A percentile compares a stretch with the other conserved stretches of the same genome.
phyloP scores from a whole-genome alignment of 176 grass and related monocot genomes.

The Panicum miliaceum region DNA sequence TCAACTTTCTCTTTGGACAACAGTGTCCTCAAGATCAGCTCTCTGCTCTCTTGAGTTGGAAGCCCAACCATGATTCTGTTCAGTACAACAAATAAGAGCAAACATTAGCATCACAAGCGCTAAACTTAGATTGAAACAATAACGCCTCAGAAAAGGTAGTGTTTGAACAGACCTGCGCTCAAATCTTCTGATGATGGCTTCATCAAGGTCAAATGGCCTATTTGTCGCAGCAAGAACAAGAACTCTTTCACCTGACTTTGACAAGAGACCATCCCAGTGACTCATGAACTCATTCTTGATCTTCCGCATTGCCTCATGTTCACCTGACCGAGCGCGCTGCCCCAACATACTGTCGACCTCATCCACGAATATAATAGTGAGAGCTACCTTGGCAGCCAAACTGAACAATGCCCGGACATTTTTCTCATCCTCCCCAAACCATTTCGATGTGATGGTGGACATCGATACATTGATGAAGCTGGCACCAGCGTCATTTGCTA shows the following conservation, averaged over 20 bases:
- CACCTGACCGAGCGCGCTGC: slow-evolving; percentile 76
- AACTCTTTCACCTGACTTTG: slow-evolving; percentile 74
- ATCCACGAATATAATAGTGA: slow-evolving; percentile 95
- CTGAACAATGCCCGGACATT: slow-evolving; percentile 94
- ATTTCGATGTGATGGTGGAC: slow-evolving; percentile 97
- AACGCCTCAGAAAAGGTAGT: background rate
- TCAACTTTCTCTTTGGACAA: slow-evolving; percentile 82
- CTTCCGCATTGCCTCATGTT: slow-evolving; percentile 97
- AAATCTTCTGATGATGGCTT: slow-evolving; percentile 98
- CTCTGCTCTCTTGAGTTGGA: slow-evolving; percentile 82
- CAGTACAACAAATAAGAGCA: slow-evolving; percentile 31
- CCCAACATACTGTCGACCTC: slow-evolving; percentile 98
- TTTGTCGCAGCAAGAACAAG: slow-evolving; percentile 99
- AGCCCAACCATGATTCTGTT: slow-evolving; percentile 97
- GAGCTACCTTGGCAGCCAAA: slow-evolving; percentile 87
- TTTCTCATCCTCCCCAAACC: slow-evolving; percentile 98
- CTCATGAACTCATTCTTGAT: slow-evolving; percentile 99
- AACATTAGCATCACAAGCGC: background rate
- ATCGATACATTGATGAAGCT: slow-evolving; percentile 98
- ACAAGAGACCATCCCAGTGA: slow-evolving; percentile 93
- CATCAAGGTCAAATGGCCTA: slow-evolving; percentile 96
- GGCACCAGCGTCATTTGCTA: slow-evolving; percentile 93
- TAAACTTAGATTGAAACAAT: background rate
- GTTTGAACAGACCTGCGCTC: slow-evolving; percentile 77
- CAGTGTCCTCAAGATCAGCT: slow-evolving; percentile 78